phyloP scores from a whole-genome alignment of 116 monocot species.

The Thalassia testudinum region DNA sequence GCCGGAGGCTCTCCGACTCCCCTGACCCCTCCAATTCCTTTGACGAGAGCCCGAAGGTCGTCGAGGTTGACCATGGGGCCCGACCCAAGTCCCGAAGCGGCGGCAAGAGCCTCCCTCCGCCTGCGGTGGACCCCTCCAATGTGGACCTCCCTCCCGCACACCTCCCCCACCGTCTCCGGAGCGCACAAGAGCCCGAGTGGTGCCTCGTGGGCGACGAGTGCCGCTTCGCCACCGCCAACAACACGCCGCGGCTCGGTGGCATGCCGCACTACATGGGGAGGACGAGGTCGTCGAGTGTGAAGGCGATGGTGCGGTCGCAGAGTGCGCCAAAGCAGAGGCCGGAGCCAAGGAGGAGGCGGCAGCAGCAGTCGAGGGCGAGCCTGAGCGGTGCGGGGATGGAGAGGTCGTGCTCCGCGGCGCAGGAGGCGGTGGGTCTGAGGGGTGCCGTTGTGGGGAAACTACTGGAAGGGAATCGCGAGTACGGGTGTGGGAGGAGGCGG shows the following conservation, averaged over 20 bases:
- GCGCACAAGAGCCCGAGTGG: slow-evolving; percentile 28
- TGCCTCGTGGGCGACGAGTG: slow-evolving; percentile 24
- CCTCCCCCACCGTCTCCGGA: slow-evolving; percentile 18
- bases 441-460: slow-evolving; percentile 18
- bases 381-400: slow-evolving; percentile 51
- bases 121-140: slow-evolving; percentile 5
- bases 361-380: slow-evolving; percentile 24
- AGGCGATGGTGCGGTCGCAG: slow-evolving; percentile 70
- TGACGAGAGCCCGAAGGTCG: slow-evolving; percentile 70
- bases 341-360: slow-evolving; percentile 25
- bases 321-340: slow-evolving; percentile 88
- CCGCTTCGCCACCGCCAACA: slow-evolving; percentile 51
- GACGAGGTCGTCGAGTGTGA: slow-evolving; percentile 73
- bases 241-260: slow-evolving; percentile 34
- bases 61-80: slow-evolving; percentile 62
- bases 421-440: slow-evolving; percentile 49
- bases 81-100: slow-evolving; percentile 36
- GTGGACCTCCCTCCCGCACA: slow-evolving; percentile 1
- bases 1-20: slow-evolving; percentile 36
- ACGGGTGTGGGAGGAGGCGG: slow-evolving; percentile 8
- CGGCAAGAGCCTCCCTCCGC: neutral
- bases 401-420: slow-evolving; percentile 19
- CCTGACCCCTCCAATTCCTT: slow-evolving; percentile 11
- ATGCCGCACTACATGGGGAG: slow-evolving; percentile 66
- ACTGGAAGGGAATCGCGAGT: neutral